Evolutionary conservation across 352 stramenopile genomes (phyloP).

Genomic region (Phytophthora cactorum): DNA sequence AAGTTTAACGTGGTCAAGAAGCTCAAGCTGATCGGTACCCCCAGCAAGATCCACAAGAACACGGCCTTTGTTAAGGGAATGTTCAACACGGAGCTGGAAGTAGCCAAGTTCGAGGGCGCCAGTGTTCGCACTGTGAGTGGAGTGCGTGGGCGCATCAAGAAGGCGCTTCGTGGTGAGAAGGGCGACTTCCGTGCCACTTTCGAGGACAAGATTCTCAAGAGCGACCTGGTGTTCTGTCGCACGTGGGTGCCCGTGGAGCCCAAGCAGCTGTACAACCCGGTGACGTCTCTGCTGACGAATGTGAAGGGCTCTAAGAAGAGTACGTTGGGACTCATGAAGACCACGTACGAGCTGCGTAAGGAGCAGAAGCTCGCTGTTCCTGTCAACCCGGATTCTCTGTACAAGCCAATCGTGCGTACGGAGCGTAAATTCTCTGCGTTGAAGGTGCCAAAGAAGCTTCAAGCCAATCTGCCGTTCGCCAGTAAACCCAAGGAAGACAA

Average conservation of each 20-base stretch:
- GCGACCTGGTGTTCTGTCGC: constrained; percentile 99
- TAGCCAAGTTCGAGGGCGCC: constrained; percentile 98
- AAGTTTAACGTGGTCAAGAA: constrained; percentile 99
- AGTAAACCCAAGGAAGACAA: constrained; percentile 97
- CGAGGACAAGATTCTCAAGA: constrained; percentile 99
- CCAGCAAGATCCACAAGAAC: constrained; percentile 99
- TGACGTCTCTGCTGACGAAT: constrained; percentile 85
- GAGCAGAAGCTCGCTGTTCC: constrained; percentile 95
- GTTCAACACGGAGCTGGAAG: constrained; percentile 96
- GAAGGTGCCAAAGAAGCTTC: constrained; percentile 97
- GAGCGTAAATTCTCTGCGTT: constrained; percentile 93
- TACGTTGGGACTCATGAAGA: constrained; percentile 92
- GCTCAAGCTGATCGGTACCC: constrained; percentile 99
- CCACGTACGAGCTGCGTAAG: constrained; percentile 95
- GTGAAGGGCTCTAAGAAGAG: constrained; percentile 59
- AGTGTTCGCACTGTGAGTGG: constrained; percentile 98
- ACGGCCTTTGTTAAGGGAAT: constrained; percentile 98
- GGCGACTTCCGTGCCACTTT: constrained; percentile 99
- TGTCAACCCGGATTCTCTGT: constrained; percentile 98
- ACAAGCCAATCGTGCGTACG: constrained; percentile 98
- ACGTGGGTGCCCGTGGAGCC: constrained; percentile 99
- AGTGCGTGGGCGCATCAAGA: constrained; percentile 98
- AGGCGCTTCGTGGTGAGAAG: constrained; percentile 91
- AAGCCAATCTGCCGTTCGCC: constrained; percentile 96
- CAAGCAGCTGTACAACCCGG: constrained; percentile 99